Evolutionary conservation across 352 stramenopile species (phyloP), one percentile per base, ranked within the genome.

Genomic region (Phytopythium kandeliae): DNA sequence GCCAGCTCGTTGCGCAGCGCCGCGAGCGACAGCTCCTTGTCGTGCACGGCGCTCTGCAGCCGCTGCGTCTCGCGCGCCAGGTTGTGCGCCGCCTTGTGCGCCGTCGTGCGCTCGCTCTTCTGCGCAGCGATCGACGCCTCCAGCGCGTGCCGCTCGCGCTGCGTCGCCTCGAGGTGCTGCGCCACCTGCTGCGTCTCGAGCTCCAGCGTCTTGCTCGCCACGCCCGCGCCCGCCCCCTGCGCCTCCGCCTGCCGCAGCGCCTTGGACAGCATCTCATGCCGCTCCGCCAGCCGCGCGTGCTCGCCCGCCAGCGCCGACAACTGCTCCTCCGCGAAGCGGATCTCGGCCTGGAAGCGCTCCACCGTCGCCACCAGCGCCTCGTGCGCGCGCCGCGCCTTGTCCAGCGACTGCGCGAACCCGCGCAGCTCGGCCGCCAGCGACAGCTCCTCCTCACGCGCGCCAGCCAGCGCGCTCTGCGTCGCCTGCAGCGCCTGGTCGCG

Each of bases 1-100:
- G 89, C 85, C 58, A 98, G 86, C 60, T 98, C 91, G 67, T 98
- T 98, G 31, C 89, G 77, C 47, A 97, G 62, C 34, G 82, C 82
- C 4, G 82, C 81, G 33, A 86, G 67, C 54, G 92, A 82, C 50
- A 96, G 85, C 67, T 97, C 92, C 63, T 96, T 97, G 45, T 86
- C 74, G 51, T 96, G 87, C 22, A 96, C 76, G 9, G 71, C 49
- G 1, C 63, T 69, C 48, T 94, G 74, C 2, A 96, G 60, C 21
- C 75, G 71, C 30, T 85, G 71, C 1, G 84, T 78, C 55, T 95
- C 66, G 65, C 92, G 83, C 48, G 78, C 78, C n/a, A 98, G 63
- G 69, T 96, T 98, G 48, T 90, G 75, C 4, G 91, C 84, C 7
- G 88, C 91, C 63, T 98, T 98, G 67, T 91, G 75, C 21, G 83